These are phyloP conservation scores for Torrubiella hemipterigena DNA, from an alignment of 2,329 filamentous ascomycete genomes.

Conservation along the genomic window DNA sequence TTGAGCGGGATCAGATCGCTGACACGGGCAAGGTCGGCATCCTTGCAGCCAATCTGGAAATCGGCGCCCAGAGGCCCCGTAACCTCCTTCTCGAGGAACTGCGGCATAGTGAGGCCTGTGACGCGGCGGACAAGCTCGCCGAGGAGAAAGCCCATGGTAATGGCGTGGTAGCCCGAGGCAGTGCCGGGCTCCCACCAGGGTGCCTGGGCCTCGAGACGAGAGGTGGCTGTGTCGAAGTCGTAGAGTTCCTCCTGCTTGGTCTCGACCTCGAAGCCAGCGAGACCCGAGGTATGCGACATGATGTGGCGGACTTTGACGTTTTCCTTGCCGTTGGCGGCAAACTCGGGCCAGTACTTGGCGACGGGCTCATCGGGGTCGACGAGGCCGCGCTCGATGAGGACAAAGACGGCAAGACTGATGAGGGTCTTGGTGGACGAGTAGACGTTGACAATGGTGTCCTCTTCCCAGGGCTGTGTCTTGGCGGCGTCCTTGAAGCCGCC, in stretches of 20 bases:
- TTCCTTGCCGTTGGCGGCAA: slow-evolving; percentile 27
- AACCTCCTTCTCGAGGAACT: slow-evolving; percentile 26
- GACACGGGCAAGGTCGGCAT: slow-evolving; percentile 29
- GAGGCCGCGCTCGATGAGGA: slow-evolving; percentile 26
- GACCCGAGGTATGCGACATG: slow-evolving; percentile 25
- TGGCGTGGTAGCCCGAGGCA: slow-evolving; percentile 27
- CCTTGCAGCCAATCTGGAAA: slow-evolving; percentile 29
- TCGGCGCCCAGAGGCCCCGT: slow-evolving; percentile 28
- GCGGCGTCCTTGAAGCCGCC: slow-evolving; percentile 23
- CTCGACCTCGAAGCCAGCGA: slow-evolving; percentile 19
- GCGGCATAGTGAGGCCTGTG: slow-evolving; percentile 25
- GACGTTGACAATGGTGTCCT: slow-evolving; percentile 26
- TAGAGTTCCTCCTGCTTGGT: slow-evolving; percentile 19
- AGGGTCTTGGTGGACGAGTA: slow-evolving; percentile 27
- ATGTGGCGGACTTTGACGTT: slow-evolving; percentile 25
- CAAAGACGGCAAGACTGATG: slow-evolving; percentile 7
- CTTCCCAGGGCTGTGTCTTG: slow-evolving; percentile 19
- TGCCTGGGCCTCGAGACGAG: slow-evolving; percentile 23
- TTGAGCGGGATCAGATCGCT: slow-evolving; percentile 15
- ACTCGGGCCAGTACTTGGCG: slow-evolving; percentile 32
- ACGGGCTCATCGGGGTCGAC: slow-evolving; percentile 24
- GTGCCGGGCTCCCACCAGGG: slow-evolving; percentile 33
- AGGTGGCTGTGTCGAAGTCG: slow-evolving; percentile 16
- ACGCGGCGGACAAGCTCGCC: slow-evolving; percentile 28
- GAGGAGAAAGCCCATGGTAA: slow-evolving; percentile 26